Evolutionary conservation across 306 rosid species (phyloP), one percentile per base, ranked within the genome.

Genomic region (Sicyos baderoa): DNA sequence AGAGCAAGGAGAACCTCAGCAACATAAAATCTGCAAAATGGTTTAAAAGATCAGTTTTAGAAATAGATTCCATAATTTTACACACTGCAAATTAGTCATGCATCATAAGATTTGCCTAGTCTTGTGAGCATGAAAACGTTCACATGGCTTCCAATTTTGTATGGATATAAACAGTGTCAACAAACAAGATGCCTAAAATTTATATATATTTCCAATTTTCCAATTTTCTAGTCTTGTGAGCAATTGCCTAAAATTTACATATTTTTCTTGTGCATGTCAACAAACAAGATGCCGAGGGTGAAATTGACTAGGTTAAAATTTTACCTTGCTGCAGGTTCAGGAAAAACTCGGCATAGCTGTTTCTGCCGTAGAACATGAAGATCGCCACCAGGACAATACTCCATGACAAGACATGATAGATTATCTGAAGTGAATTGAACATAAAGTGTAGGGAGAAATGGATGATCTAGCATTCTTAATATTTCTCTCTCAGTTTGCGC

Each of bases 381-480:
- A 84, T 93, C 99, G 76, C 99, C 99, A 10, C 99, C 99, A 59
- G 99, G 99, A 80, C 99, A 93, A 79, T 84, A 90, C 83, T 93
- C 99, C 99, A 88, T 93, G 76, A 90, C 87, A 65, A 93, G 83
- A 76, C 99, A 93, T n/a, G 99, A 88, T 69, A 93, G 79, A 78
- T 90, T 93, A 84, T 90, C 97, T 53, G 97, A 84, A 40, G 97
- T 85, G 61, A 93, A 93, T 68, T 93, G 97, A 29, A 86, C 80
- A 85, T 86, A 93, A 32, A 93, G 76, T 44, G 99, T 93, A 6
- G 99, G 99, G 74, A 93, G 97, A 78, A 93, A 93, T 47, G 99
- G 99, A 81, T 93, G 99, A 76, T 93, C 99, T 66, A 93, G 85
- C 88, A 86, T 90, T 75, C 91, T 86, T 76, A 93, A 80, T 81